A percentile compares a stretch with the other conserved stretches of the same genome.
Evolutionary conservation across 306 rosid genomes (phyloP).

Genomic region (Psophocarpus tetragonolobus): DNA sequence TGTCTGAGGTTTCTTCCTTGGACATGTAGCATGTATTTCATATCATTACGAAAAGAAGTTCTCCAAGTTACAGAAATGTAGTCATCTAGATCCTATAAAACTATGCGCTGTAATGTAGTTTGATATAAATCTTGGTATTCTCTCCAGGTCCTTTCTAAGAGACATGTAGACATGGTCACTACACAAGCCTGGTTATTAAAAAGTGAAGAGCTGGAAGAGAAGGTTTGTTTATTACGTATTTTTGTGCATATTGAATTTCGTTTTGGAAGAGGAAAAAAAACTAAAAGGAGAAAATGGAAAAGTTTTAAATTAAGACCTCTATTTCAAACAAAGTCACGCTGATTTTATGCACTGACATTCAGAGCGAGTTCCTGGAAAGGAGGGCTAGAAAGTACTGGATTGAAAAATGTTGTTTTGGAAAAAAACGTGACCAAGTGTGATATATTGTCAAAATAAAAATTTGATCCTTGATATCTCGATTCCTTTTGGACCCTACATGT

Average conservation of each 20-base stretch:
- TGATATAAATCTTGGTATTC: constrained; percentile 27
- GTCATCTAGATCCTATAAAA: too few species aligned
- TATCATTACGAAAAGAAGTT: background rate
- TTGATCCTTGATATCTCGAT: background rate
- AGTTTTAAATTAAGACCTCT: background rate
- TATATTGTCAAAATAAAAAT: background rate
- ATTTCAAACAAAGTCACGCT: constrained; percentile 14
- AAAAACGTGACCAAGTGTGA: background rate
- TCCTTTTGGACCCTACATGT: background rate
- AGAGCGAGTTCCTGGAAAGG: background rate
- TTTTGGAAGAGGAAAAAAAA: background rate
- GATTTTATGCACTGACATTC: background rate
- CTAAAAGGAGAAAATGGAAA: background rate
- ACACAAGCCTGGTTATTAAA: constrained; percentile 77
- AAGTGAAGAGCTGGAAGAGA: constrained; percentile 76
- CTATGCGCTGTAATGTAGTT: constrained; percentile 9
- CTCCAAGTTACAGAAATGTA: background rate
- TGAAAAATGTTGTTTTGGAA: background rate
- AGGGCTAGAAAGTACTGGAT: background rate
- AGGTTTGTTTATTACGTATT: constrained; percentile 54
- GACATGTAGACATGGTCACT: constrained; percentile 74
- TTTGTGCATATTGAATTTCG: background rate
- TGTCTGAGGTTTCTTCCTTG: constrained; percentile 1
- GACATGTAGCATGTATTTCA: background rate
- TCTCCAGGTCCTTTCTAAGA: constrained; percentile 77